phyloP scores from a whole-genome alignment of 164 flowering plant species.

The Berberis thunbergii region DNA sequence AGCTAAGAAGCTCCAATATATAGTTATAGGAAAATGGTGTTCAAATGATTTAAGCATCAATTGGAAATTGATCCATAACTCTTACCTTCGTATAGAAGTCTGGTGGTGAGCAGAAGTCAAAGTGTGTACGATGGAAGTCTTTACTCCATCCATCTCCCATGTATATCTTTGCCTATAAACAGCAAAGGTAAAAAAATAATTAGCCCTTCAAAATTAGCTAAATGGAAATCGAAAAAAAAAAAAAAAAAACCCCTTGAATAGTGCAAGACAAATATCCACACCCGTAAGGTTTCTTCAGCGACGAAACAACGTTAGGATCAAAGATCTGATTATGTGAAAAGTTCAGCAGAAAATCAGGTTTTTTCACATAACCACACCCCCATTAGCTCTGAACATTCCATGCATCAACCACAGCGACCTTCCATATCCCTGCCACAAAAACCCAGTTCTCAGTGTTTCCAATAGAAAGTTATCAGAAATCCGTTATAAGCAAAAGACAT shows the following conservation, averaged over 20 bases:
- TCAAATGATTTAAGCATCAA: not conserved
- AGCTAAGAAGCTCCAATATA: too few relatives aligned
- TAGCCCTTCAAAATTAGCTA: not conserved
- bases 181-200: not conserved
- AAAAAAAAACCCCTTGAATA: not conserved
- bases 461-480: too few relatives aligned
- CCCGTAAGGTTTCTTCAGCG: slow-evolving; percentile 38
- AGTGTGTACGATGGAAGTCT: slow-evolving; percentile 38
- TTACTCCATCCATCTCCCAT: slow-evolving; percentile 49
- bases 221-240: not conserved
- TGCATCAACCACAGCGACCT: slow-evolving; percentile 60
- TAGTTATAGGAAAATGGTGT: too few relatives aligned
- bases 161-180: slow-evolving; percentile 29
- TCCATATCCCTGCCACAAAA: slow-evolving; percentile 31
- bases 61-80: not conserved
- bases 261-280: not conserved
- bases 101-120: slow-evolving; percentile 47
- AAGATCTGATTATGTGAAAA: slow-evolving; percentile 21
- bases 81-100: slow-evolving; percentile 46
- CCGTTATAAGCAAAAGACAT: too few relatives aligned
- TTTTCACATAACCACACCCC: slow-evolving; percentile 52
- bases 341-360: slow-evolving; percentile 35
- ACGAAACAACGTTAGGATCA: slow-evolving; percentile 24
- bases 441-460: not conserved
- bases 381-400: slow-evolving; percentile 54